A percentile compares a stretch with the other conserved stretches of the same genome.
phyloP scores from a whole-genome alignment of 192 early-diverging fungal genomes.

The Coemansia sp. region DNA sequence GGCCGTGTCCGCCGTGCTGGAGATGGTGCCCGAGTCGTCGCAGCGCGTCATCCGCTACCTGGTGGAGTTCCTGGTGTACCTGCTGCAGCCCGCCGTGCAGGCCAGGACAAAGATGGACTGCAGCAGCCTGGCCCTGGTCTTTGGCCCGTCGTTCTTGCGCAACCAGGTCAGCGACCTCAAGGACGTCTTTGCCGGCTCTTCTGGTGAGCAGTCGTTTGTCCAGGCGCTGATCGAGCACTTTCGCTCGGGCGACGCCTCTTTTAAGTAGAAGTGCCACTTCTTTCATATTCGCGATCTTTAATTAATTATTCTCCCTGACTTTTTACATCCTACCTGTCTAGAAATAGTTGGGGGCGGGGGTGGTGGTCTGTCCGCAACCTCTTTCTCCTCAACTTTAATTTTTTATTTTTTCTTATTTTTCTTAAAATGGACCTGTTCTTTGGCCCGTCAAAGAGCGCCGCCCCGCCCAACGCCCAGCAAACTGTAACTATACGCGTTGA shows the following conservation, averaged over 20 bases:
- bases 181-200: conserved; percentile 60
- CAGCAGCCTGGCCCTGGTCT: conserved; percentile 93
- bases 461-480: conserved; percentile 14
- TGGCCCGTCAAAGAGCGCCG: conserved; percentile 24
- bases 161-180: conserved; percentile 77
- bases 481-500: conserved; percentile 44
- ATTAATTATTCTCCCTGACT: background rate
- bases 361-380: too few relatives aligned
- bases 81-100: conserved; percentile 73
- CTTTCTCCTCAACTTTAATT: background rate
- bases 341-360: too few relatives aligned
- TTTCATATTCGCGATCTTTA: background rate
- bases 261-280: background rate
- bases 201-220: conserved; percentile 57
- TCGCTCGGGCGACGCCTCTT: background rate
- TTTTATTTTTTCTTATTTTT: background rate
- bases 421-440: conserved; percentile 49
- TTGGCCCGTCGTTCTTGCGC: conserved; percentile 92
- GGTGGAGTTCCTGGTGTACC: conserved; percentile 80
- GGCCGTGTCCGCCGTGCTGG: conserved; percentile 58
- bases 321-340: too few relatives aligned
- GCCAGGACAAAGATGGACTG: conserved; percentile 89
- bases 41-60: conserved; percentile 73
- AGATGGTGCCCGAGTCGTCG: conserved; percentile 17
- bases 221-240: conserved; percentile 33